These are phyloP conservation scores for Oryza rufipogon DNA, from an alignment of 176 grass and related monocot species.

Conservation along the genomic window DNA sequence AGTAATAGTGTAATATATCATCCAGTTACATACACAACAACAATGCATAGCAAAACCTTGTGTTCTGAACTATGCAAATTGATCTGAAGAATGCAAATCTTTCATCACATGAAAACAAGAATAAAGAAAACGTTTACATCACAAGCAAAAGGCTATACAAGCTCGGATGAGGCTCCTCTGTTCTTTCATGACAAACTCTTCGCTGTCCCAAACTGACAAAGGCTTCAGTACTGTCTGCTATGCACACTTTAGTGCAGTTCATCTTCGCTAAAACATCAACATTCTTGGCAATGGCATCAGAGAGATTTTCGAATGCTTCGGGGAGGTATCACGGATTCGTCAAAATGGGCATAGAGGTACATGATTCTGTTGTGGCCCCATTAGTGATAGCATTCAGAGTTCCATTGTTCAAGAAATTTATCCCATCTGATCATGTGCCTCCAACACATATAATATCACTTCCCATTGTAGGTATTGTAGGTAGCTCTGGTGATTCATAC, in stretches of 20 bases:
- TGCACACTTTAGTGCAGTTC: neutral
- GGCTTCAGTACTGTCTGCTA: neutral
- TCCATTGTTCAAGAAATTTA: neutral
- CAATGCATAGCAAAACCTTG: slow-evolving; percentile 26
- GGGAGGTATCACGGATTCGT: neutral
- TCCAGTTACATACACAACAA: slow-evolving; percentile 32
- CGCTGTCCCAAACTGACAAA: neutral
- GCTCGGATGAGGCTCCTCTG: neutral
- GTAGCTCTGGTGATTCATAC: slow-evolving; percentile 17
- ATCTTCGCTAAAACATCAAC: neutral
- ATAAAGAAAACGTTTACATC: neutral
- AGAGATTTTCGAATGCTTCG: neutral
- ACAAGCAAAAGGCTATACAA: neutral
- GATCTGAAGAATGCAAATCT: slow-evolving; percentile 22
- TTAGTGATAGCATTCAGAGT: slow-evolving; percentile 27
- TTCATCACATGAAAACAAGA: neutral
- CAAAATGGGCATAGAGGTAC: neutral
- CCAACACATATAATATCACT: slow-evolving; percentile 12
- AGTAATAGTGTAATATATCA: neutral
- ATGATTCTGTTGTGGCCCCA: neutral
- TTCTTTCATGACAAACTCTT: neutral
- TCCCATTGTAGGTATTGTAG: slow-evolving; percentile 4
- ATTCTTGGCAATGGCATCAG: neutral
- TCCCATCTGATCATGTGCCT: slow-evolving; percentile 22
- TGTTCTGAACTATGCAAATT: slow-evolving; percentile 1